Evolutionary conservation across 495 filamentous ascomycete species (phyloP).

Genomic region (Articulospora tetracladia): DNA sequence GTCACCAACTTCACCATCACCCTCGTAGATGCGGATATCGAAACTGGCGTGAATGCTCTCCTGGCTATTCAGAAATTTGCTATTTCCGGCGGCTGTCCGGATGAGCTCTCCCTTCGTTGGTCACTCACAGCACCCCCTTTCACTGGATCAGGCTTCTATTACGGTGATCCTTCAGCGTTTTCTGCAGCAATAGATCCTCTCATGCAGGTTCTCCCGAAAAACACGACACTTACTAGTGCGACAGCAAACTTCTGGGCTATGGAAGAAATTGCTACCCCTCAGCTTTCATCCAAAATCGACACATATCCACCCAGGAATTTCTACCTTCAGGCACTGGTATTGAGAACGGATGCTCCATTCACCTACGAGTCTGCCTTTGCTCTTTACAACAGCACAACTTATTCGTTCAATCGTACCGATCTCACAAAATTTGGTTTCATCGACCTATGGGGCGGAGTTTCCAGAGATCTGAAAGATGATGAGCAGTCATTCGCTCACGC

Average conservation of each 20-base stretch:
- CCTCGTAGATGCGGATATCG: not conserved
- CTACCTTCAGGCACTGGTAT: not conserved
- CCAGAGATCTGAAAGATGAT: not conserved
- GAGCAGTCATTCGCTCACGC: not conserved
- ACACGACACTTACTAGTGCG: not conserved
- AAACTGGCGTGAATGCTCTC: not conserved
- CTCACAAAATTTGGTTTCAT: constrained; percentile 2
- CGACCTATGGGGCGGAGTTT: constrained; percentile 5
- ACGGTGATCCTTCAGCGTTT: not conserved
- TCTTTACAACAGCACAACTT: not conserved
- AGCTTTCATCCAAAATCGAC: not conserved
- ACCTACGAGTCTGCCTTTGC: constrained; percentile 2
- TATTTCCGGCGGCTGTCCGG: not conserved
- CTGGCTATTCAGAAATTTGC: not conserved
- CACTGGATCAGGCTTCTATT: constrained; percentile 1
- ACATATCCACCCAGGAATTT: constrained; percentile 1
- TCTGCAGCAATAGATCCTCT: not conserved
- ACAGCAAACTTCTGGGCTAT: not conserved
- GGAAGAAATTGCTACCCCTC: not conserved
- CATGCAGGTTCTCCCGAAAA: not conserved
- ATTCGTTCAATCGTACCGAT: constrained; percentile 2
- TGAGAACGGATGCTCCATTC: not conserved
- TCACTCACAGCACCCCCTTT: not conserved
- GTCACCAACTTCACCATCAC: constrained; percentile 2
- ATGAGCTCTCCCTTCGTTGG: constrained; percentile 1